These are phyloP conservation scores for Lentinula boryana DNA, from an alignment of 768 basidiomycete genomes.

Conservation along the genomic window DNA sequence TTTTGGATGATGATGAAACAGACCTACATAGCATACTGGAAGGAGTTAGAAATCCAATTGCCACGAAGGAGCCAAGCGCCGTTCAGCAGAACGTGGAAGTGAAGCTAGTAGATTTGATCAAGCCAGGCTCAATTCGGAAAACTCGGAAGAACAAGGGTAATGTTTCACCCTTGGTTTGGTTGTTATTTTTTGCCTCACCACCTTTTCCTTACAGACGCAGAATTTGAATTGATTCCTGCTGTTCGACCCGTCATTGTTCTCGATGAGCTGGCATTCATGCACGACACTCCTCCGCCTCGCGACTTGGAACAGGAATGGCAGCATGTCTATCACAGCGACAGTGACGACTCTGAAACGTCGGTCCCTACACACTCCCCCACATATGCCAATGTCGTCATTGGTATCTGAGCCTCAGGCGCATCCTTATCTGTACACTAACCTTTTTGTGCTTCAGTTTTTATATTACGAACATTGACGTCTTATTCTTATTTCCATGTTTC, in stretches of 20 bases:
- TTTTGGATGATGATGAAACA: constrained; percentile 11
- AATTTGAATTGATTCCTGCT: constrained; percentile 53
- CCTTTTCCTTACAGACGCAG: constrained; percentile 24
- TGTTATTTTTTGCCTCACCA: not conserved
- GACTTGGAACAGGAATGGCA: constrained; percentile 60
- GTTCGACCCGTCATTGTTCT: constrained; percentile 52
- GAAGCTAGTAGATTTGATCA: constrained; percentile 27
- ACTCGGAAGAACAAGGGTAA: constrained; percentile 36
- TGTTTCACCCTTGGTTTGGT: constrained; percentile 12
- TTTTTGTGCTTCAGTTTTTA: no score
- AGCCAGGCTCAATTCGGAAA: constrained; percentile 23
- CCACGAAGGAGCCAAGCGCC: not conserved
- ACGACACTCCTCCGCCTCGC: constrained; percentile 12
- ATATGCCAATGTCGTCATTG: constrained; percentile 32
- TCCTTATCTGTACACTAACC: no score
- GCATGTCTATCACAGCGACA: constrained; percentile 37
- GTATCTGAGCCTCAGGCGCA: not conserved
- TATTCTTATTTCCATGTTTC: no score
- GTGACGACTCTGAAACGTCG: constrained; percentile 20
- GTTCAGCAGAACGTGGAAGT: constrained; percentile 15
- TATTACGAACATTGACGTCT: no score
- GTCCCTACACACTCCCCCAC: constrained; percentile 22
- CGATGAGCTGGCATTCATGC: constrained; percentile 33
- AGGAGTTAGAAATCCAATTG: constrained; percentile 6
- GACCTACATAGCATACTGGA: constrained; percentile 10